These are phyloP conservation scores for Orbilia quercus DNA, from an alignment of 2,329 filamentous ascomycete genomes.

Conservation along the genomic window DNA sequence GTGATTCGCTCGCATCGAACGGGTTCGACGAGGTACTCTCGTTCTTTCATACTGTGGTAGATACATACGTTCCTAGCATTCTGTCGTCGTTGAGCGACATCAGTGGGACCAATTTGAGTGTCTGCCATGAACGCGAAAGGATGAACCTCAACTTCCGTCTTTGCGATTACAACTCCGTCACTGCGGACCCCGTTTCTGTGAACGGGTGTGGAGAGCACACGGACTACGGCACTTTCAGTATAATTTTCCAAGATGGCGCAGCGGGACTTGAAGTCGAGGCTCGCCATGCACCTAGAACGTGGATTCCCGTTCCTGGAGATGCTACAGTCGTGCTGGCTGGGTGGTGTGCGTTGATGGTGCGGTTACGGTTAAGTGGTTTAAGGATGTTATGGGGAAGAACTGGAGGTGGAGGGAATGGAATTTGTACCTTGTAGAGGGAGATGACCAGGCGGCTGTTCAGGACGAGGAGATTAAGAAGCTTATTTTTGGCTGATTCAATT, in stretches of 20 bases:
- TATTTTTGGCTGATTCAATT: slow-evolving; percentile 13
- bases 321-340: slow-evolving; percentile 14
- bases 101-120: background rate
- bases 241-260: slow-evolving; percentile 23
- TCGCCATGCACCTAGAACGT: background rate
- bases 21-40: slow-evolving; percentile 10
- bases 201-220: slow-evolving; percentile 32
- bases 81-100: slow-evolving; percentile 8
- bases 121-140: background rate
- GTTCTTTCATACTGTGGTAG: slow-evolving; percentile 9
- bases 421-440: slow-evolving; percentile 6
- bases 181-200: slow-evolving; percentile 4
- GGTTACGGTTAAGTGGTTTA: slow-evolving; percentile 18
- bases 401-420: slow-evolving; percentile 22
- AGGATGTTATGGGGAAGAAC: slow-evolving; percentile 31
- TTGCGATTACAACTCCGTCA: slow-evolving; percentile 14
- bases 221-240: slow-evolving; percentile 22
- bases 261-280: slow-evolving; percentile 17
- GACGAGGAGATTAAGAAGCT: slow-evolving; percentile 20
- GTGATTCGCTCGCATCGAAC: slow-evolving; percentile 4
- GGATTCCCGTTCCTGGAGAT: slow-evolving; percentile 15
- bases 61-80: slow-evolving; percentile 8
- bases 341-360: slow-evolving; percentile 13
- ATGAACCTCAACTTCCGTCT: slow-evolving; percentile 28
- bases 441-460: background rate